Evolutionary conservation across 1,139 yeast genomes (phyloP), one percentile per base, ranked within the genome.

Genomic region (Pichia inconspicua): DNA sequence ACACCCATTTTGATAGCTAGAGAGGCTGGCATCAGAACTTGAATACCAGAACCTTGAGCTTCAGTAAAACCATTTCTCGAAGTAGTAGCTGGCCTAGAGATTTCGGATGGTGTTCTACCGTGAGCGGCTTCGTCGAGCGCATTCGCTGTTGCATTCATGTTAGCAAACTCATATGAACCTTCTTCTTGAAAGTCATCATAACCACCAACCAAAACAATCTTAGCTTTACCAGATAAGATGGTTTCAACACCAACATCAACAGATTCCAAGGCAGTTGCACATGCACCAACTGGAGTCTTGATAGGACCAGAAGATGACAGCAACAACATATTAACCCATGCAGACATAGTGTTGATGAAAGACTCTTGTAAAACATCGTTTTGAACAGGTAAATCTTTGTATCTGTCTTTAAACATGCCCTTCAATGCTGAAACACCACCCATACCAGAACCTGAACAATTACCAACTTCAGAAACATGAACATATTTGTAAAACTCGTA

Each of bases 401-500:
- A 90, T 73, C 98, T 83, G 67, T 90, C 96, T 72, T 79, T 89
- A 76, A 89, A 92, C 97, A 92, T 92, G 61, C 97, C 97, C 70
- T 95, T 86, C 66, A 92, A 73, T 49, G 98, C 98, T 60, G 84
- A 69, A 58, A 90, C 95, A 83, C 98, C 98, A 72, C 98, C 98
- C 95, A 92, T 90, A 80, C 98, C 98, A 50, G 97, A 89, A 75
- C 98, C 98, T 46, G 96, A 85, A 77, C 97, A 89, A 80, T 92
- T 92, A 75, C 98, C 98, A 59, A 92, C 90, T 72, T 92, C 97
- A 46, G 97, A 89, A 54, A 92, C 95, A 69, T 92, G 98, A 49
- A 94, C 96, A 66, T 92, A 94, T 72, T 92, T 84, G 78, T 92
- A 92, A 77, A 94, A 88, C 74, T 92, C 98, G 67, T 88, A 92